Base-by-base conservation (phyloP, 1,284 basidiomycete species). In the Marasmius fiardii region DNA sequence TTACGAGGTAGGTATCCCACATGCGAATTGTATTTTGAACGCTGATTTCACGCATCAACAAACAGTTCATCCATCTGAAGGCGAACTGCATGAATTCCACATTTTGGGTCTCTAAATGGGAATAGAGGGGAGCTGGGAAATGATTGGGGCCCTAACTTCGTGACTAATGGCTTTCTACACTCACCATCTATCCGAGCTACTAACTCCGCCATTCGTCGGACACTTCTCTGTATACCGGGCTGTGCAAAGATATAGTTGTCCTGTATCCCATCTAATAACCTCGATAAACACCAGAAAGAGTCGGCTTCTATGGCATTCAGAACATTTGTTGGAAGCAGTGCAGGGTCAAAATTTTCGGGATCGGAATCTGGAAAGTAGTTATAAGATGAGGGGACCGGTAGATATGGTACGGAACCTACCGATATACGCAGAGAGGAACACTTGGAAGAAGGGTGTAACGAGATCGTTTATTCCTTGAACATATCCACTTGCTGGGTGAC, bases 81-180 rank as follows among this genome's bases (percentile, higher is more conserved):
- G 95, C 94, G 63, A 98, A 98, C 68, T 98, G 95, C 86, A 98
- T 96, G 67, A 96, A 98, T 74, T 98, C 94, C 63, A 98, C 94
- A 63, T 91, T 92, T 71, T 98, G 88, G 12, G 86, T 76, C 59
- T 90, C 88, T 35, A 98, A 79, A 71, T 98, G 95, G 1, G 83
- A 74, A 3, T 87, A 81, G 16, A 98, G 79, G 1, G 92, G 90
- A 20, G 88, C 92, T 94, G 59, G 49, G n/a, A 18, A 45, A 47
- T 21, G 43, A n/a, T n/a, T 37, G 26, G 48, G 47, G 54, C 26
- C 35, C 10, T 49, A 54, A 34, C 26, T 16, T 18, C 53, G 21
- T 8, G 16, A 23, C 54, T 31, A 5, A 59, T 28, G 34, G 57
- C 33, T 47, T 43, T n/a, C 52, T 56, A 50, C 24, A 71, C 80